Percentiles rank a stretch among this genome's conserved stretches.
phyloP scores from a whole-genome alignment of 2,329 filamentous ascomycete species.

The Helicocarpus griseus region DNA sequence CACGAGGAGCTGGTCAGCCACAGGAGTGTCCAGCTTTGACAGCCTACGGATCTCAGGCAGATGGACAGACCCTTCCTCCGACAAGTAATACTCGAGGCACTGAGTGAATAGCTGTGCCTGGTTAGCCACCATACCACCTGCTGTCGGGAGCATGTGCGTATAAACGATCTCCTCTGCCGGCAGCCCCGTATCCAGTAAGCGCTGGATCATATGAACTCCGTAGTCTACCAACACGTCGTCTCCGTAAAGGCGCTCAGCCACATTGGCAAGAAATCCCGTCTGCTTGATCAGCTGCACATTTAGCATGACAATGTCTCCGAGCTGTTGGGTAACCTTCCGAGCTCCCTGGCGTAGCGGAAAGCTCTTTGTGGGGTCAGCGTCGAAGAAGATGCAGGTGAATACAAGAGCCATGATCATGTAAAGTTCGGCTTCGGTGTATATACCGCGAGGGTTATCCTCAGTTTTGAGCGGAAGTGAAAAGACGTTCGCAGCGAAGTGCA shows the following conservation, averaged over 20 bases:
- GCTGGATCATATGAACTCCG: conserved; percentile 47
- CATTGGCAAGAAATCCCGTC: conserved; percentile 21
- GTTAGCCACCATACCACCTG: conserved; percentile 46
- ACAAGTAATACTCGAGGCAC: conserved; percentile 48
- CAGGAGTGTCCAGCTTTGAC: conserved; percentile 35
- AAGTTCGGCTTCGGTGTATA: conserved; percentile 46
- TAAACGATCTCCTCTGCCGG: conserved; percentile 44
- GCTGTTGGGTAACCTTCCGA: conserved; percentile 27
- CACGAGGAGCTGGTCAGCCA: conserved; percentile 40
- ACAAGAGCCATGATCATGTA: conserved; percentile 42
- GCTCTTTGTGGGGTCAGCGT: conserved; percentile 38
- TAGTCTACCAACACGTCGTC: conserved; percentile 38
- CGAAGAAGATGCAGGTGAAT: conserved; percentile 40
- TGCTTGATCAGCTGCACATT: conserved; percentile 31
- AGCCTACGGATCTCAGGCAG: conserved; percentile 40
- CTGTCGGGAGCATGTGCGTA: conserved; percentile 49
- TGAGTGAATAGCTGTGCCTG: conserved; percentile 51
- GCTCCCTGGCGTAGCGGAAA: conserved; percentile 38
- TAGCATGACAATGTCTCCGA: conserved; percentile 31
- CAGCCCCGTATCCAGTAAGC: conserved; percentile 39
- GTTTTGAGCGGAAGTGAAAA: conserved; percentile 19
- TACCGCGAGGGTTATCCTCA: conserved; percentile 16
- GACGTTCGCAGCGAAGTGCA: conserved; percentile 17
- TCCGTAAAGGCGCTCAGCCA: conserved; percentile 21
- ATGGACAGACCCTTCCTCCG: conserved; percentile 38